Base-by-base conservation (phyloP, 305 asterid genomes). In the Rubia occidens region DNA sequence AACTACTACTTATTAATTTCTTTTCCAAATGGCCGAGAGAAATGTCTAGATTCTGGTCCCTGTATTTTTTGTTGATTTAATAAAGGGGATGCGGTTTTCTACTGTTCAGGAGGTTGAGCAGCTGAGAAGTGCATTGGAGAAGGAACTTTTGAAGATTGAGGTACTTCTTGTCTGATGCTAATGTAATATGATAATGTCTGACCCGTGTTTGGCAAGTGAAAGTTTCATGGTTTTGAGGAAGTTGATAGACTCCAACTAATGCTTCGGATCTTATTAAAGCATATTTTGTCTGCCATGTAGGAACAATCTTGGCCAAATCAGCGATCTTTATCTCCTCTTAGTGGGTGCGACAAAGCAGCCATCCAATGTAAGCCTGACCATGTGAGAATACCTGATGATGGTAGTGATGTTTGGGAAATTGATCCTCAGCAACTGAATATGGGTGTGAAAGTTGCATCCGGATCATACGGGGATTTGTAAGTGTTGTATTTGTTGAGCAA, bases 371-470 rank as follows among this genome's bases (percentile, higher is more conserved):
- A 83, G 76, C 67, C 78, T 74, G 84, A 82, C 17, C 84, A 80
- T 71, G 64, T 82, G 74, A 53, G 76, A 11, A 82, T 82, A 66
- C 86, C 84, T 75, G 76, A 60, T 72, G 86, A 80, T 61, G 86
- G 86, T 45, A 60, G 75, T 47, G 86, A 82, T 78, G 82, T 80
- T 66, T 82, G 86, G 86, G 86, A 82, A 78, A 78, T 82, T 56
- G 81, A 80, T 76, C 76, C 78, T 63, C 83, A 69, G 62, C 72
- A 68, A 67, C 76, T 82, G 56, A 74, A 78, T 61, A 73, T 82
- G 63, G 84, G 78, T 26, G 20, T 62, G 59, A 80, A 82, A 77
- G 65, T 82, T 66, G 86, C 84, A 59, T 82, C 84, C 1, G 86
- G 86, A 70, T 78, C 86, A 45, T 80, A 82, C 59, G 84, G 86